These are phyloP conservation scores for Tilletiopsis washingtonensis DNA, from an alignment of 1,284 basidiomycete species.

Conservation along the genomic window DNA sequence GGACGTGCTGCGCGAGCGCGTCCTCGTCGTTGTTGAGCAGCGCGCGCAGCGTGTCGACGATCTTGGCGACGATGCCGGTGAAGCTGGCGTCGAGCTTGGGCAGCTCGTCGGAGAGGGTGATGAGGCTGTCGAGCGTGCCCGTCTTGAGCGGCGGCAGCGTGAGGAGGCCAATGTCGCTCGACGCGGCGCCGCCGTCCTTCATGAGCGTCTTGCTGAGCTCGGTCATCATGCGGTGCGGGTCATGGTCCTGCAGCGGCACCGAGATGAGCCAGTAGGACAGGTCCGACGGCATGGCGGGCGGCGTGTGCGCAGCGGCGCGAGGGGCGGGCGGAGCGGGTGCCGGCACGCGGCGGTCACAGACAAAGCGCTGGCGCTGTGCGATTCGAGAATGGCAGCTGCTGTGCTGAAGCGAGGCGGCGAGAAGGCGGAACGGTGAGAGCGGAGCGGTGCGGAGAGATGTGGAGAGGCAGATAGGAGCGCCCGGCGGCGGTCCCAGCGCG, in stretches of 20 bases:
- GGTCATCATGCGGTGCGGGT: constrained; percentile 51
- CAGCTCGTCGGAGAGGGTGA: constrained; percentile 81
- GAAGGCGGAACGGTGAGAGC: too few species aligned
- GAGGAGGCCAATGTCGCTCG: constrained; percentile 34
- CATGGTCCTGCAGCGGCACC: constrained; percentile 51
- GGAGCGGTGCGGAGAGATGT: too few species aligned
- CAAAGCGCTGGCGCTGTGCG: too few species aligned
- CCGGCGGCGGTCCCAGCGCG: too few species aligned
- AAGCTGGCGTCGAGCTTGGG: constrained; percentile 87
- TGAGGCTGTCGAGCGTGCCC: constrained; percentile 83
- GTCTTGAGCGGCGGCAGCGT: constrained; percentile 57
- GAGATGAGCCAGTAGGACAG: constrained; percentile 55
- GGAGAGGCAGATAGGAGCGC: too few species aligned
- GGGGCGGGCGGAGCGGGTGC: not conserved
- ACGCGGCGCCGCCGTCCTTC: constrained; percentile 29
- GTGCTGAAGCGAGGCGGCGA: too few species aligned
- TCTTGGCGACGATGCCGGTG: constrained; percentile 79
- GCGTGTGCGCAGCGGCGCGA: too few species aligned
- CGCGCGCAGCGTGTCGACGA: constrained; percentile 85
- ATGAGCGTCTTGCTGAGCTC: constrained; percentile 49
- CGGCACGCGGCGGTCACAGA: too few species aligned
- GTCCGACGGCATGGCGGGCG: constrained; percentile 56
- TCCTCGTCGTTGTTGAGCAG: constrained; percentile 79
- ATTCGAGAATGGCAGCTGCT: too few species aligned
- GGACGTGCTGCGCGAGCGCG: constrained; percentile 72